Evolutionary conservation across 768 basidiomycete species (phyloP).

Genomic region (Hemileccinum rubropunctum): DNA sequence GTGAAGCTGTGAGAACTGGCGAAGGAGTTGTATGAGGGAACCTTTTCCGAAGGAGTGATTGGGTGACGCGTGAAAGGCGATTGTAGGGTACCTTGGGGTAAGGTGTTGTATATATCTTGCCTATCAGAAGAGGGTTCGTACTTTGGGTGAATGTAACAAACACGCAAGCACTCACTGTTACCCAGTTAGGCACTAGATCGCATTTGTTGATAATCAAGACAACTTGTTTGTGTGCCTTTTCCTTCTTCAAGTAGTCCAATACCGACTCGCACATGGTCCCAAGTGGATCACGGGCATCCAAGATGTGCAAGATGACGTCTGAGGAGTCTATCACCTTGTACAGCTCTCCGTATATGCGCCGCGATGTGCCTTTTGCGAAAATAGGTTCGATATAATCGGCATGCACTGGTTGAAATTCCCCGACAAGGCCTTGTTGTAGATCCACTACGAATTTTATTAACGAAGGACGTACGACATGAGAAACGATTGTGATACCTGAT

Average conservation of each 20-base stretch:
- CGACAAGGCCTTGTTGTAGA: conserved; percentile 11
- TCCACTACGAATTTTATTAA: conserved; percentile 11
- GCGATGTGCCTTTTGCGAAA: conserved; percentile 92
- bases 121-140: conserved; percentile 37
- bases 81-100: conserved; percentile 91
- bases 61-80: conserved; percentile 98
- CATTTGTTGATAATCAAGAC: conserved; percentile 98
- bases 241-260: conserved; percentile 89
- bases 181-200: conserved; percentile 98
- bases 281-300: conserved; percentile 93
- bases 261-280: conserved; percentile 96
- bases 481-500: conserved; percentile 37
- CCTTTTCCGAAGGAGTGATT: conserved; percentile 99
- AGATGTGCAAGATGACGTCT: conserved; percentile 91
- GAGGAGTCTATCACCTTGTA: conserved; percentile 99
- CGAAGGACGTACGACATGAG: neutral
- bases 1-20: conserved; percentile 95
- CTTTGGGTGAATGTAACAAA: neutral
- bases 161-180: conserved; percentile 65
- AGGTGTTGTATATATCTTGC: conserved; percentile 95
- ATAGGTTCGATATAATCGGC: conserved; percentile 87
- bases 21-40: conserved; percentile 92
- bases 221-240: conserved; percentile 97
- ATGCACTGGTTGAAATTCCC: conserved; percentile 56
- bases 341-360: conserved; percentile 94